These are phyloP conservation scores for Voacanga thouarsii DNA, from an alignment of 257 asterid species.

Conservation along the genomic window DNA sequence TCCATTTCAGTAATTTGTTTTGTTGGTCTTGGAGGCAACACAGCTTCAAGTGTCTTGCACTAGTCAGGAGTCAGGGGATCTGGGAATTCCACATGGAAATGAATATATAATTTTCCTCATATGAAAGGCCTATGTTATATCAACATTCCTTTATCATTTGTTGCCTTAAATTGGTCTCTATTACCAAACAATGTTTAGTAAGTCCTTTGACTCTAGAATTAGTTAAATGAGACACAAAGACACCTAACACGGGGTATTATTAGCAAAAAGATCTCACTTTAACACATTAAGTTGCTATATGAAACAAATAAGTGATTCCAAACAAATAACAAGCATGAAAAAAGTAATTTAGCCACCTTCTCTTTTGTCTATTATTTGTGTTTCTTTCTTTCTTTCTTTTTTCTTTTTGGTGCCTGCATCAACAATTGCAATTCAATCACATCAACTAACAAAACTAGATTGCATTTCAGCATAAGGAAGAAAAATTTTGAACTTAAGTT, in stretches of 20 bases:
- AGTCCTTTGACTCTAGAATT: not conserved
- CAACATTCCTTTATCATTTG: conserved; percentile 94
- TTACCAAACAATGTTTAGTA: not conserved
- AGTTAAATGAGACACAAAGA: not conserved
- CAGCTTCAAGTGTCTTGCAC: conserved; percentile 49
- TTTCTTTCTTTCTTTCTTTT: not conserved
- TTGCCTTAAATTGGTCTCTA: conserved; percentile 78
- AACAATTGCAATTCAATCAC: not conserved
- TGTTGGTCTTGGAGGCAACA: conserved; percentile 39
- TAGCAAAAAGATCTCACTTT: no score
- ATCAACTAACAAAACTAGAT: not conserved
- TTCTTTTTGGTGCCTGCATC: not conserved
- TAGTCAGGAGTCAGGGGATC: conserved; percentile 57
- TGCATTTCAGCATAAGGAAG: not conserved
- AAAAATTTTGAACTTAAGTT: no score
- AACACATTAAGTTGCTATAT: no score
- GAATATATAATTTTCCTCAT: conserved; percentile 72
- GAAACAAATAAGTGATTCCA: no score
- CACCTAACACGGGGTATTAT: not conserved
- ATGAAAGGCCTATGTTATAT: conserved; percentile 76
- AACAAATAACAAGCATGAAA: no score
- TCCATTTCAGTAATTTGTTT: conserved; percentile 38
- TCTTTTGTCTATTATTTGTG: not conserved
- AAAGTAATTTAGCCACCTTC: no score
- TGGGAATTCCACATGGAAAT: conserved; percentile 76